Percentiles rank a stretch among this genome's conserved stretches.
Conservation (phyloP, 768 basidiomycete genomes). For the Pleurotus eryngii region DNA sequence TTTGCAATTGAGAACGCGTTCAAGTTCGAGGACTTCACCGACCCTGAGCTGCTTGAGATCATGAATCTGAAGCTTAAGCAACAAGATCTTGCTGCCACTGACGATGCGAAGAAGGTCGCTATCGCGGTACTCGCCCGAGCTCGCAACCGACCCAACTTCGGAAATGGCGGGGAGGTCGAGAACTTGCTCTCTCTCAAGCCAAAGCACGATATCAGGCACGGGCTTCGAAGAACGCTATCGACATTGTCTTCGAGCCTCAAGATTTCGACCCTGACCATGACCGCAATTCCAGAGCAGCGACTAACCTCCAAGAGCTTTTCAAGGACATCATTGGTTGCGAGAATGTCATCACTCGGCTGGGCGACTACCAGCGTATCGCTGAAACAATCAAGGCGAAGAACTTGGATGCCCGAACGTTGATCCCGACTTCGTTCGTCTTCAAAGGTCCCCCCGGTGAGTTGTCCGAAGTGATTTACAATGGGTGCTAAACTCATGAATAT, state of each 20-base stretch:
- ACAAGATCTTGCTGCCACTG: conserved; percentile 56
- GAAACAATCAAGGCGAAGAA: conserved; percentile 34
- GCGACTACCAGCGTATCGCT: conserved; percentile 51
- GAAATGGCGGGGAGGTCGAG: conserved; percentile 64
- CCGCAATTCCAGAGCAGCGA: conserved; percentile 41
- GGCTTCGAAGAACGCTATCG: conserved; percentile 22
- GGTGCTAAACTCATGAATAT: conserved; percentile 22
- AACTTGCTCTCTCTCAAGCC: conserved; percentile 51
- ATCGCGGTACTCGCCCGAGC: conserved; percentile 41
- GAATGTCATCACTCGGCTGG: conserved; percentile 45
- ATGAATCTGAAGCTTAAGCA: conserved; percentile 53
- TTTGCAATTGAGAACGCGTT: conserved; percentile 70
- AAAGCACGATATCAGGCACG: conserved; percentile 46
- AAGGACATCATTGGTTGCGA: conserved; percentile 62
- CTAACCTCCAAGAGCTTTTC: conserved; percentile 55
- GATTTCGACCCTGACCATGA: conserved; percentile 68
- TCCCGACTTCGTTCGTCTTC: conserved; percentile 70
- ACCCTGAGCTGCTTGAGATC: conserved; percentile 47
- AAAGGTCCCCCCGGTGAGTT: conserved; percentile 66
- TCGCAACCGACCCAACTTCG: conserved; percentile 56
- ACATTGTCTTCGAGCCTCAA: conserved; percentile 49
- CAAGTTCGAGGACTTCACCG: conserved; percentile 62
- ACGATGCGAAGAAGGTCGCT: conserved; percentile 53
- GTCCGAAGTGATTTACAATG: neutral
- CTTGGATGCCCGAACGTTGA: conserved; percentile 42